Evolutionary conservation across 2,329 filamentous ascomycete species (phyloP).

Genomic region (Hypoxylon sp.): DNA sequence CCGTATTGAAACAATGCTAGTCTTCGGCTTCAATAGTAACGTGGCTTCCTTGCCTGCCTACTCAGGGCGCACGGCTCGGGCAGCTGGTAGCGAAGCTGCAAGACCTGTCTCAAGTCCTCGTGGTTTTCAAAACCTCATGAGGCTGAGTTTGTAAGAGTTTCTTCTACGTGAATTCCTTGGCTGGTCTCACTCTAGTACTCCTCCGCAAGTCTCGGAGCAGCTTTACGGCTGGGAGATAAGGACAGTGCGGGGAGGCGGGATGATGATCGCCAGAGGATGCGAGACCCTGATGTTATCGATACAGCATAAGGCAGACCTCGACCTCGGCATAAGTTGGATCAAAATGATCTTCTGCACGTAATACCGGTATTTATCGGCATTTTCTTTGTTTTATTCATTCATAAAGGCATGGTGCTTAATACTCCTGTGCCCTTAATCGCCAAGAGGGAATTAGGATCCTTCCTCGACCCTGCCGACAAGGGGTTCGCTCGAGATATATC

Average conservation of each 20-base stretch:
- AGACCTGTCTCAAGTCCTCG: conserved; percentile 36
- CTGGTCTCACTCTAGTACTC: background rate
- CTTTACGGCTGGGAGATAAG: background rate
- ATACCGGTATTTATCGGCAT: conserved; percentile 39
- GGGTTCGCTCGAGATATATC: conserved; percentile 21
- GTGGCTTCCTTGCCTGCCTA: conserved; percentile 28
- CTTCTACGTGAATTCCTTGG: conserved; percentile 9
- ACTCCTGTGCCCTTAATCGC: conserved; percentile 10
- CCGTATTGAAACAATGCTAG: conserved; percentile 24
- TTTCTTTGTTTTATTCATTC: conserved; percentile 3
- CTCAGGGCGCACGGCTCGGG: conserved; percentile 2
- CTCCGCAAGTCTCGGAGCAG: background rate
- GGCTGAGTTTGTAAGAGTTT: conserved; percentile 24
- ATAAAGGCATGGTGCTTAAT: conserved; percentile 9
- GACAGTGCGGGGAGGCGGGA: conserved; percentile 25
- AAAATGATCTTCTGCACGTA: conserved; percentile 25
- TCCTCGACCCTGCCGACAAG: conserved; percentile 24
- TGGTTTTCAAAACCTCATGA: conserved; percentile 26
- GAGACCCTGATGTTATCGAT: conserved; percentile 16
- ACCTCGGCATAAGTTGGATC: conserved; percentile 22
- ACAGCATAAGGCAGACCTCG: conserved; percentile 12
- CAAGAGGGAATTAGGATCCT: conserved; percentile 17
- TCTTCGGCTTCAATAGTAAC: conserved; percentile 25
- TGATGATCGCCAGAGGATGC: conserved; percentile 24
- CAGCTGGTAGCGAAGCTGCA: conserved; percentile 32